A percentile compares a stretch with the other conserved stretches of the same genome.
These are phyloP conservation scores for Neocatenulostroma microsporum DNA, from an alignment of 2,329 filamentous ascomycete genomes.

Conservation along the genomic window DNA sequence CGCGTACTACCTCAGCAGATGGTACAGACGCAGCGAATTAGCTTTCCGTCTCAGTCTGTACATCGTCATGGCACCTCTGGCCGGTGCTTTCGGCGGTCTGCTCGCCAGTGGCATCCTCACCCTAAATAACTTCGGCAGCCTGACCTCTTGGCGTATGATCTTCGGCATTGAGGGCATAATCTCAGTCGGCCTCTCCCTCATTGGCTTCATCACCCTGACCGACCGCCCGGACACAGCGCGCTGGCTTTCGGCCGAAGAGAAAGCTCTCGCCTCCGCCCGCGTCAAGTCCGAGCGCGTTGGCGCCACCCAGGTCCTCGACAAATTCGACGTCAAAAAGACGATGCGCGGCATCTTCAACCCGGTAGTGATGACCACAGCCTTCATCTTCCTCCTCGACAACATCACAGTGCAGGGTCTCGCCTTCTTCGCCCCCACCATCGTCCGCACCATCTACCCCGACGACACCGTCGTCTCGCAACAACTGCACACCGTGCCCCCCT, in stretches of 20 bases:
- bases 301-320: slow-evolving; percentile 56
- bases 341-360: slow-evolving; percentile 57
- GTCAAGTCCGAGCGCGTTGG: slow-evolving; percentile 61
- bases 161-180: slow-evolving; percentile 65
- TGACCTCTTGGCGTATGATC: slow-evolving; percentile 60
- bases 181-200: slow-evolving; percentile 49
- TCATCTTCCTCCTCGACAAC: slow-evolving; percentile 59
- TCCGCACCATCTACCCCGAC: slow-evolving; percentile 58
- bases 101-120: slow-evolving; percentile 55
- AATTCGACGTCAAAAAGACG: slow-evolving; percentile 52
- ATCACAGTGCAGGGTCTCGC: slow-evolving; percentile 64
- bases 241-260: slow-evolving; percentile 60
- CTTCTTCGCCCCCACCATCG: slow-evolving; percentile 64
- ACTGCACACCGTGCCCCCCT: slow-evolving; percentile 63
- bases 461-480: slow-evolving; percentile 54
- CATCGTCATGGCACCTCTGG: slow-evolving; percentile 62
- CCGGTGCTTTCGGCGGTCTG: slow-evolving; percentile 63
- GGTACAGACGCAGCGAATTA: slow-evolving; percentile 63
- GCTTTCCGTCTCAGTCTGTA: slow-evolving; percentile 61
- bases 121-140: slow-evolving; percentile 49
- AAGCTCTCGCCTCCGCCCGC: slow-evolving; percentile 57
- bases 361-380: slow-evolving; percentile 48
- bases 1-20: slow-evolving; percentile 63
- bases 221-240: slow-evolving; percentile 60
- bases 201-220: slow-evolving; percentile 58